Evolutionary conservation across 2,329 filamentous ascomycete species (phyloP).

Genomic region (Rhynchosporium secalis): DNA sequence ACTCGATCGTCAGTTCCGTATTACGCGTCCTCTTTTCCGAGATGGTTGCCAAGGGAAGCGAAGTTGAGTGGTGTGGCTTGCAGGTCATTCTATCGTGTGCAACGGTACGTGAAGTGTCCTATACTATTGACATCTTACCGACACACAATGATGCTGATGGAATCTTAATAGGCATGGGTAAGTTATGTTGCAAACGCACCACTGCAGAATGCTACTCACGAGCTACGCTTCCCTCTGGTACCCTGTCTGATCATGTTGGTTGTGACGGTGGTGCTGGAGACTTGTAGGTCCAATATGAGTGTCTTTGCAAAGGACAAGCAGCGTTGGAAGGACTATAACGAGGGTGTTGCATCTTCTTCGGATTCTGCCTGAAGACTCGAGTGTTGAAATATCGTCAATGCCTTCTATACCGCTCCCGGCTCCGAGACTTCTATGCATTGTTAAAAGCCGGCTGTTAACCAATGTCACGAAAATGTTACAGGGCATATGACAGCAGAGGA

Average conservation of each 20-base stretch:
- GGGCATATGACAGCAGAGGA: too few species aligned
- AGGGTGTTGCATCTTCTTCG: not conserved
- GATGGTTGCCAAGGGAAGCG: constrained; percentile 4
- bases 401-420: too few species aligned
- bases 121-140: not conserved
- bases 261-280: constrained; percentile 14
- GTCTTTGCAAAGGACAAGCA: constrained; percentile 7
- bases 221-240: constrained; percentile 15
- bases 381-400: not conserved
- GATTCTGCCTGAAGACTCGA: not conserved
- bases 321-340: constrained; percentile 14
- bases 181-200: constrained; percentile 15
- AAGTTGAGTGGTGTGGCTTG: constrained; percentile 11
- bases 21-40: constrained; percentile 13
- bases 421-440: too few species aligned
- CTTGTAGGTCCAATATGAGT: constrained; percentile 10
- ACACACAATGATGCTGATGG: not conserved
- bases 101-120: not conserved
- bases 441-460: too few species aligned
- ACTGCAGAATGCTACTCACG: constrained; percentile 15
- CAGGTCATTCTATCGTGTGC: constrained; percentile 9
- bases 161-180: constrained; percentile 6
- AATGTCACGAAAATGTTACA: too few species aligned
- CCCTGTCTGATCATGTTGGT: constrained; percentile 16
- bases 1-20: constrained; percentile 14